A percentile compares a stretch with the other conserved stretches of the same genome.
Conservation (phyloP, 441 rosid species). For the Erodium texanum region DNA sequence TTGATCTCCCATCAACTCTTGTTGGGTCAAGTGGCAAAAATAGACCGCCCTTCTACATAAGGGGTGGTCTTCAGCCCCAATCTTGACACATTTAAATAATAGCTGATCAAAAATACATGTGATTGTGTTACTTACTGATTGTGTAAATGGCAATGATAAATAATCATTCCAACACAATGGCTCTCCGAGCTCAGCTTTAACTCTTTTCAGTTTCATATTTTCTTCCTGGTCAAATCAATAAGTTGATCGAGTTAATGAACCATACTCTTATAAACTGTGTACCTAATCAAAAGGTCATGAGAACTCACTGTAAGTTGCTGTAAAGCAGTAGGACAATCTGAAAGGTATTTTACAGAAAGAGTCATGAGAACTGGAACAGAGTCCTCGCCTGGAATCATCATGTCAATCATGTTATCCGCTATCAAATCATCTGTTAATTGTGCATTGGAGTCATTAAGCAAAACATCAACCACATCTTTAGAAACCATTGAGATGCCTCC, state of each 20-base stretch:
- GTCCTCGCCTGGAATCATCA: constrained; percentile 99
- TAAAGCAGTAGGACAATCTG: constrained; percentile 69
- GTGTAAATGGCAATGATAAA: constrained; percentile 72
- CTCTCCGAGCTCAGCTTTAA: constrained; percentile 50
- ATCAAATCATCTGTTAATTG: constrained; percentile 58
- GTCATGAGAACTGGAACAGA: constrained; percentile 91
- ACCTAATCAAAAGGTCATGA: too few relatives aligned
- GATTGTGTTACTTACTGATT: constrained; percentile 34
- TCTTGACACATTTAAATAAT: too few relatives aligned
- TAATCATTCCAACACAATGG: constrained; percentile 70
- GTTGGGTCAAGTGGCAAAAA: too few relatives aligned
- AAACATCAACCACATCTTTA: constrained; percentile 63
- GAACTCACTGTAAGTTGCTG: constrained; percentile 42
- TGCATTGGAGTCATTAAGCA: constrained; percentile 47
- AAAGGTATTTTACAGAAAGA: constrained; percentile 74
- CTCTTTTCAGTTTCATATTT: constrained; percentile 62
- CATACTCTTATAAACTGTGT: background rate
- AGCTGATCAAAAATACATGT: too few relatives aligned
- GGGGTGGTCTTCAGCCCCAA: too few relatives aligned
- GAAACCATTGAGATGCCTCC: constrained; percentile 21
- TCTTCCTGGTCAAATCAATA: constrained; percentile 45
- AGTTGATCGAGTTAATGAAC: background rate
- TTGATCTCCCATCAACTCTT: too few relatives aligned
- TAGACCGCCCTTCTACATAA: too few relatives aligned
- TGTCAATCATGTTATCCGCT: constrained; percentile 81